These are phyloP conservation scores for Trypanosoma boissoni DNA, from an alignment of 208 protist genomes.

Conservation along the genomic window DNA sequence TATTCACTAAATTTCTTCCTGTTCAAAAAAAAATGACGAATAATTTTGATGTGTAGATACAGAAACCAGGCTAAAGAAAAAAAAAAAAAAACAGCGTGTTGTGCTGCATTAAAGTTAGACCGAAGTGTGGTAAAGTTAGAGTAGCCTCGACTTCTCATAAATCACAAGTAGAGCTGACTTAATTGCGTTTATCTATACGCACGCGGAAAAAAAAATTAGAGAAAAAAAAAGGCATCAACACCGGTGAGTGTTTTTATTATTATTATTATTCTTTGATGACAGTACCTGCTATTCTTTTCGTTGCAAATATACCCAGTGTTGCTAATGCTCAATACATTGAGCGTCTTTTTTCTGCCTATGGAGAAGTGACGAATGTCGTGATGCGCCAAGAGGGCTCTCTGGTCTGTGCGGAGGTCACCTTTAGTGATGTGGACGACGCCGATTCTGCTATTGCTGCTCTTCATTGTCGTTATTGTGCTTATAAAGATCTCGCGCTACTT, in stretches of 20 bases:
- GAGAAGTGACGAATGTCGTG: conserved; percentile 52
- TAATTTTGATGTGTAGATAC: too few relatives aligned
- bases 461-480: conserved; percentile 78
- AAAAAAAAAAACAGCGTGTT: too few relatives aligned
- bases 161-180: too few relatives aligned
- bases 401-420: conserved; percentile 73
- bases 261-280: conserved; percentile 15
- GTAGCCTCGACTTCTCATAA: too few relatives aligned
- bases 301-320: conserved; percentile 70
- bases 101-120: too few relatives aligned
- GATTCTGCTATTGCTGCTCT: conserved; percentile 78
- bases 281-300: conserved; percentile 51
- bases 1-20: too few relatives aligned
- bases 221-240: too few relatives aligned
- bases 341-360: conserved; percentile 82
- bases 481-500: conserved; percentile 61
- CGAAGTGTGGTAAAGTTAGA: too few relatives aligned
- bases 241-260: too few relatives aligned
- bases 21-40: too few relatives aligned
- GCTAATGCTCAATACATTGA: conserved; percentile 80
- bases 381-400: conserved; percentile 50
- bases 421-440: conserved; percentile 62
- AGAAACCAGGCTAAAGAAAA: too few relatives aligned
- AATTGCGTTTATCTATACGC: neutral
- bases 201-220: neutral